These are phyloP conservation scores for Thalia dealbata DNA, from an alignment of 176 grass and related monocot species.

Conservation along the genomic window DNA sequence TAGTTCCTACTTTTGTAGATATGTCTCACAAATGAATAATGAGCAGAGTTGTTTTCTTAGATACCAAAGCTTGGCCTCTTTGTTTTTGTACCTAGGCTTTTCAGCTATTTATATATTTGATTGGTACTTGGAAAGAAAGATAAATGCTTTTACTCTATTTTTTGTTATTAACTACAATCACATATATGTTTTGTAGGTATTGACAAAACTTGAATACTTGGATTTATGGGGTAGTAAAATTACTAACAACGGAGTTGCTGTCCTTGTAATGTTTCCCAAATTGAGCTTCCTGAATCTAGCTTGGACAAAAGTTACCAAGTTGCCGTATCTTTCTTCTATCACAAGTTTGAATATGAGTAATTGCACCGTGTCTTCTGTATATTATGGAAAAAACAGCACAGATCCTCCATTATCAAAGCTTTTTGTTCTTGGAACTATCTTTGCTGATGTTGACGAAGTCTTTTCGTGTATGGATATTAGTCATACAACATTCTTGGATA, in stretches of 20 bases:
- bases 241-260: slow-evolving; percentile 46
- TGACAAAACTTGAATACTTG: slow-evolving; percentile 66
- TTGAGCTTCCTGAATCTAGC: slow-evolving; percentile 68
- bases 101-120: neutral
- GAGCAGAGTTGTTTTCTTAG: too few relatives aligned
- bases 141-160: neutral
- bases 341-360: slow-evolving; percentile 70
- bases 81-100: neutral
- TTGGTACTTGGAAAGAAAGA: neutral
- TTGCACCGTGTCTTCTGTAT: slow-evolving; percentile 61
- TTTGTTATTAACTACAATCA: neutral
- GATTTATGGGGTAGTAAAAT: slow-evolving; percentile 82
- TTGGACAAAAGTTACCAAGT: slow-evolving; percentile 53
- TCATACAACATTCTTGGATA: slow-evolving; percentile 47
- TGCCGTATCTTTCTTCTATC: slow-evolving; percentile 43
- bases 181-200: slow-evolving; percentile 39
- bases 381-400: slow-evolving; percentile 23
- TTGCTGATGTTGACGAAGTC: slow-evolving; percentile 42
- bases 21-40: too few relatives aligned
- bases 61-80: neutral
- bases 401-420: slow-evolving; percentile 39
- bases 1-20: neutral
- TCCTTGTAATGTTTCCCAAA: slow-evolving; percentile 42
- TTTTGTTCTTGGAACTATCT: slow-evolving; percentile 27
- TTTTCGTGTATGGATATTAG: slow-evolving; percentile 42